Evolutionary conservation across 306 rosid species (phyloP).

Genomic region (Psophocarpus tetragonolobus): DNA sequence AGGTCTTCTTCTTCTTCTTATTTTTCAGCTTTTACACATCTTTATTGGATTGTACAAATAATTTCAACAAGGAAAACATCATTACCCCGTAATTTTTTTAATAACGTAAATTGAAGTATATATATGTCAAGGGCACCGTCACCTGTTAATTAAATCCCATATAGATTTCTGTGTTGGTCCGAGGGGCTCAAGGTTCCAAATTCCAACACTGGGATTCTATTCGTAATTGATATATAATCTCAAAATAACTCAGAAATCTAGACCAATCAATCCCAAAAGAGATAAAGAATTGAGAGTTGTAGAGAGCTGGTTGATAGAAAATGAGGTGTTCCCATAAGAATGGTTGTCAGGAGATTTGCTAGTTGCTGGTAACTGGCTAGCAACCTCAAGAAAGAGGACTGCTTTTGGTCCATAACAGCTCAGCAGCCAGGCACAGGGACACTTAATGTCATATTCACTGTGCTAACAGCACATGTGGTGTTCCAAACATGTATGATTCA

Average conservation of each 20-base stretch:
- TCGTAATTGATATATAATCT: too few relatives aligned
- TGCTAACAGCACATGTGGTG: constrained; percentile 34
- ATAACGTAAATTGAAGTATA: too few relatives aligned
- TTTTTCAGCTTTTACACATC: background rate
- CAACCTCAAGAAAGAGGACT: background rate
- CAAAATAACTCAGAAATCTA: background rate
- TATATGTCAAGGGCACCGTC: background rate
- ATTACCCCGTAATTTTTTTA: background rate
- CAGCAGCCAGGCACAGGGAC: constrained; percentile 4
- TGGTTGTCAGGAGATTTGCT: background rate
- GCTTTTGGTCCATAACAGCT: constrained; percentile 33
- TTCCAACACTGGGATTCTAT: constrained; percentile 8
- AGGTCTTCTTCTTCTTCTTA: background rate
- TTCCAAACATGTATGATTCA: background rate
- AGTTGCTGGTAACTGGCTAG: background rate
- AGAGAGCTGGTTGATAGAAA: background rate
- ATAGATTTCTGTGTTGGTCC: constrained; percentile 1
- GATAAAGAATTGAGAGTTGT: background rate
- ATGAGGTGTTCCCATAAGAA: background rate
- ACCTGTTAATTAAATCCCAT: background rate
- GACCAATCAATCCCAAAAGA: background rate
- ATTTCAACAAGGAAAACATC: background rate
- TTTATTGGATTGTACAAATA: background rate
- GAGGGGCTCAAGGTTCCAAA: background rate
- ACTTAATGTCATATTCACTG: background rate